Evolutionary conservation across 2,329 filamentous ascomycete genomes (phyloP).

Genomic region (Neodidymelliopsis sp.): DNA sequence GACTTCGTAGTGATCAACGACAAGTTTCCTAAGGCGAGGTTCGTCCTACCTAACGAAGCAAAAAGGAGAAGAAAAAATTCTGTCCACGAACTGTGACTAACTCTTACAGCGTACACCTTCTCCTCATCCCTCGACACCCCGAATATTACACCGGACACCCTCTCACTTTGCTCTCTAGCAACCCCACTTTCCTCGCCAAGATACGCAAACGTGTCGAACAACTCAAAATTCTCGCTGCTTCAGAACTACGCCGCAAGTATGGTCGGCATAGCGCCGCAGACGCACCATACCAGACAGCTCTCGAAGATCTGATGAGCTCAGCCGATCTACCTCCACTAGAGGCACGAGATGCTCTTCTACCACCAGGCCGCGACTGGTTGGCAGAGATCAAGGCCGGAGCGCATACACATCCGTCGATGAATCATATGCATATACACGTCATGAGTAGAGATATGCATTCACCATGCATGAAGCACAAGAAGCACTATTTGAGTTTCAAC

Average conservation of each 20-base stretch:
- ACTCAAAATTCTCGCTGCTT: conserved; percentile 71
- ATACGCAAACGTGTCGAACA: conserved; percentile 68
- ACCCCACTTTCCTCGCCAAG: conserved; percentile 70
- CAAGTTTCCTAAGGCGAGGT: conserved; percentile 76
- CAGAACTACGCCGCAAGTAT: conserved; percentile 75
- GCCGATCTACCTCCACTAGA: conserved; percentile 47
- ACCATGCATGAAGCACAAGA: conserved; percentile 74
- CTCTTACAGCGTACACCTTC: conserved; percentile 73
- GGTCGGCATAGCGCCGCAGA: conserved; percentile 71
- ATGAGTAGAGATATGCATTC: conserved; percentile 81
- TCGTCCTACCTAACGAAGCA: not conserved
- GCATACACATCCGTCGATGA: conserved; percentile 91
- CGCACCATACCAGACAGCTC: conserved; percentile 65
- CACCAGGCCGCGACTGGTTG: conserved; percentile 79
- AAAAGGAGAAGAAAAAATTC: not conserved
- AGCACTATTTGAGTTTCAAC: conserved; percentile 92
- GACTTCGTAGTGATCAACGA: conserved; percentile 81
- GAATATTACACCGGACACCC: conserved; percentile 71
- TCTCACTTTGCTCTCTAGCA: conserved; percentile 73
- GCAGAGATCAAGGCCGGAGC: conserved; percentile 78
- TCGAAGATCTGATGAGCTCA: conserved; percentile 57
- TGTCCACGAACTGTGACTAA: not conserved
- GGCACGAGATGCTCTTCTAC: conserved; percentile 54
- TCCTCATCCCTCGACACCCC: conserved; percentile 81
- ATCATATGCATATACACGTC: conserved; percentile 88